Conservation (phyloP, 225 moss, liverwort and hornwort genomes). For the Rhytidiadelphus loreus region DNA sequence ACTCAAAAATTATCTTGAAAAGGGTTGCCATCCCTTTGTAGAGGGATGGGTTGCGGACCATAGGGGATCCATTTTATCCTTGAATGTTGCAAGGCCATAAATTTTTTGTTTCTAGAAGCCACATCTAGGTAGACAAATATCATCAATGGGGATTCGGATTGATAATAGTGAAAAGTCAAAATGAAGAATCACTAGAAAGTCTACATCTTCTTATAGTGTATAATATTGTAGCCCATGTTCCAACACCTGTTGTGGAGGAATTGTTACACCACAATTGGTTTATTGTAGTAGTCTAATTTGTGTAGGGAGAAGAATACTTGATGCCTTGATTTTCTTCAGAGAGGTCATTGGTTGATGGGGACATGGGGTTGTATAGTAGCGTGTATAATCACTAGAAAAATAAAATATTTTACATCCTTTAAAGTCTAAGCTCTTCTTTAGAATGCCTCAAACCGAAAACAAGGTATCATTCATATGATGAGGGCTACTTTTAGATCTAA, state of each 20-base stretch:
- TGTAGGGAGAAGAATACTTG: fast-evolving
- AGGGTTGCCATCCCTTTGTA: fast-evolving
- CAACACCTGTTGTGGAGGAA: fast-evolving
- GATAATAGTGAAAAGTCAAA: fast-evolving
- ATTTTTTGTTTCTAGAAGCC: fast-evolving
- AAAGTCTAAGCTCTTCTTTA: fast-evolving
- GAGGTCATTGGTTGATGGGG: too few relatives aligned
- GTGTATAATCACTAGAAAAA: fast-evolving
- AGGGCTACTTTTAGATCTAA: fast-evolving
- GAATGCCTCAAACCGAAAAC: fast-evolving
- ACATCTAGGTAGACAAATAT: fast-evolving
- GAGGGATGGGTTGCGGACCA: fast-evolving
- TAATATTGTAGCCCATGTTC: fast-evolving
- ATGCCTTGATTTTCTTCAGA: not conserved
- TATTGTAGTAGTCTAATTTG: not conserved
- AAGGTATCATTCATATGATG: fast-evolving
- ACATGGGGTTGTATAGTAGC: not conserved
- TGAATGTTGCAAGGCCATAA: fast-evolving
- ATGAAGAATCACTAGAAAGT: not conserved
- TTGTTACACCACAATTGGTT: fast-evolving
- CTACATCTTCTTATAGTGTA: not conserved
- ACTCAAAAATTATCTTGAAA: not conserved
- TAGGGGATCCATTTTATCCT: fast-evolving
- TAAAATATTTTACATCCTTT: fast-evolving
- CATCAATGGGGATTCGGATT: fast-evolving